Evolutionary conservation across 345 rosid species (phyloP).

Genomic region (Populus tremula): DNA sequence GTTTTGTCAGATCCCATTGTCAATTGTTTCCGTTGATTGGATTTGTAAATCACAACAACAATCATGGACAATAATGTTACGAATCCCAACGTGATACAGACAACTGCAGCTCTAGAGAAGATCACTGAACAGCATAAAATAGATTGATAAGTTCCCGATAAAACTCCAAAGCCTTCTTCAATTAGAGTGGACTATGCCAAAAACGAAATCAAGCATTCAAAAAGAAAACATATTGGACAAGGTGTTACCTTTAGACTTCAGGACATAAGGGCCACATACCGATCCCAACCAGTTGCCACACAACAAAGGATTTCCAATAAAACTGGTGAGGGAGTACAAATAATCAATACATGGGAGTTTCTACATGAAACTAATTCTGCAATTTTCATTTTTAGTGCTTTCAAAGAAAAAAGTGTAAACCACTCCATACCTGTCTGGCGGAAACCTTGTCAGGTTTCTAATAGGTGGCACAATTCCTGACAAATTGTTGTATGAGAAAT

Average conservation of each 20-base stretch:
- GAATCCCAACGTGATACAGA: constrained; percentile 63
- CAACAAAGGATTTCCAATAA: constrained; percentile 69
- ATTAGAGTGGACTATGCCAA: no score
- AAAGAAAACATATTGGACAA: neutral
- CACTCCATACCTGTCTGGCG: constrained; percentile 53
- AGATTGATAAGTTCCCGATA: neutral
- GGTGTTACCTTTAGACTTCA: constrained; percentile 53
- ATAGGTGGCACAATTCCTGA: constrained; percentile 63
- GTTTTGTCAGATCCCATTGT: constrained; percentile 27
- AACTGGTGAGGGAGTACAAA: constrained; percentile 37
- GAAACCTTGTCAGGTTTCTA: constrained; percentile 65
- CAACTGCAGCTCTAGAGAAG: constrained; percentile 56
- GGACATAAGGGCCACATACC: constrained; percentile 50
- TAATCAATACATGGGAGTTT: neutral
- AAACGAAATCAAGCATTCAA: neutral
- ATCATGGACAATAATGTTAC: constrained; percentile 47
- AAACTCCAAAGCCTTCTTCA: neutral
- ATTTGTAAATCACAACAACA: constrained; percentile 53
- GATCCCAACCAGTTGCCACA: constrained; percentile 88
- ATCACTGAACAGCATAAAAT: constrained; percentile 24
- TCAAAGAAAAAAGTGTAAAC: neutral
- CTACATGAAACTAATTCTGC: no score
- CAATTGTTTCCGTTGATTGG: constrained; percentile 44
- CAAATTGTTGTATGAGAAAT: constrained; percentile 82
- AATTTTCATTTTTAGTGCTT: neutral